These are phyloP conservation scores for Themeda triandra DNA, from an alignment of 176 grass and related monocot species.

Conservation along the genomic window DNA sequence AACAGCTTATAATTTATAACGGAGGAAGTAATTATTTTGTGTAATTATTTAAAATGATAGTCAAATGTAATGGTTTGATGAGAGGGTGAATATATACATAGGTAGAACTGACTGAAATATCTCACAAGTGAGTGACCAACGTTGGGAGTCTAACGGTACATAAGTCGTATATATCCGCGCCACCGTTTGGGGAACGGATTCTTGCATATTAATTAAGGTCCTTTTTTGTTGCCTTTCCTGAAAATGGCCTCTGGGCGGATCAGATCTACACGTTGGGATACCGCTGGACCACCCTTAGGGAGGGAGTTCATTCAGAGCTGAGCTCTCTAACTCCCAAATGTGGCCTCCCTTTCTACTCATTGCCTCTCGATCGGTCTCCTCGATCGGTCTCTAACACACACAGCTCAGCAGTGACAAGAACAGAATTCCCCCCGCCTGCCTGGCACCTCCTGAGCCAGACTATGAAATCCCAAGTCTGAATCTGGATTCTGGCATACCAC, in stretches of 20 bases:
- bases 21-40: too few species aligned
- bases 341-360: background rate
- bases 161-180: background rate
- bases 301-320: background rate
- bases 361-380: too few species aligned
- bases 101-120: background rate
- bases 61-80: too few species aligned
- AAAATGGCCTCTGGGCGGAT: constrained; percentile 31
- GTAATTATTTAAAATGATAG: too few species aligned
- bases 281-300: background rate
- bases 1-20: too few species aligned
- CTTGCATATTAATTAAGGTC: constrained; percentile 19
- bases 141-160: background rate
- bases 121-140: background rate
- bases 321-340: background rate
- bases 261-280: constrained; percentile 33
- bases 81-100: too few species aligned
- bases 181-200: constrained; percentile 21
- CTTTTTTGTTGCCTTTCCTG: background rate
- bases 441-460: background rate
- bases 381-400: background rate
- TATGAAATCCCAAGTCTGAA: too few species aligned
- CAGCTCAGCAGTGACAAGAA: constrained; percentile 27
- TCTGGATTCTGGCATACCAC: background rate
- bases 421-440: constrained; percentile 28